Evolutionary conservation across 805 yeast species (phyloP), one percentile per base, ranked within the genome.

Genomic region (Metschnikowia chrysomelidarum): DNA sequence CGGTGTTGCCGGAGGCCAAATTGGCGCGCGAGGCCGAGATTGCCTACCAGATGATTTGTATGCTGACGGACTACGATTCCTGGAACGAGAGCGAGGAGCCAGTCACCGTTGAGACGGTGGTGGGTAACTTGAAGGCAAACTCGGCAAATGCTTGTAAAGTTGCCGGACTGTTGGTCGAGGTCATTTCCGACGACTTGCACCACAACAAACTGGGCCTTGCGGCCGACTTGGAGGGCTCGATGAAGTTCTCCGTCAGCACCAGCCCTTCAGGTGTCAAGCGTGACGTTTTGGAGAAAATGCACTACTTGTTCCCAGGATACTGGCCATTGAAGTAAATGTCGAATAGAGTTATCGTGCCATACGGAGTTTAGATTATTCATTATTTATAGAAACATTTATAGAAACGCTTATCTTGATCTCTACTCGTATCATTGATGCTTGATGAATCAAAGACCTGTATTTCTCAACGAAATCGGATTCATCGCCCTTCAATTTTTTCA

Each of bases 41-140:
- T 47, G 75, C 95, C 19, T 93, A 93, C 65, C 98, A 91, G 64
- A 93, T 93, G 97, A 76, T 93, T 46, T 93, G 99, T 65, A 93
- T 93, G 99, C 82, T 95, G 1, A 93, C 99, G 3, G 99, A 93
- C 62, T 93, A 93, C 64, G 99, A 93, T 58, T 95, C 98, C 16
- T 93, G 99, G 99, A 85, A 88, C 57, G 95, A 83, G 53, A 78
- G 76, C 35, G 98, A 82, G 57, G 97, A 91, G 55, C 91, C 98
- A 2, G 99, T 93, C 30, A 89, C 98, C 7, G 98, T 93, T n/a
- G 97, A 89, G 65, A 84, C 95, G 4, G 96, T 93, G 26, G 88
- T 93, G 32, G 87, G 95, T 36, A 86, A 93, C 60, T 73, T 91
- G 57, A 76, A 77, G 55, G 93, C 95, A 41, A 93, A 93, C 65